Base-by-base conservation (phyloP, 2,329 filamentous ascomycete genomes). In the Cercospora sesami region DNA sequence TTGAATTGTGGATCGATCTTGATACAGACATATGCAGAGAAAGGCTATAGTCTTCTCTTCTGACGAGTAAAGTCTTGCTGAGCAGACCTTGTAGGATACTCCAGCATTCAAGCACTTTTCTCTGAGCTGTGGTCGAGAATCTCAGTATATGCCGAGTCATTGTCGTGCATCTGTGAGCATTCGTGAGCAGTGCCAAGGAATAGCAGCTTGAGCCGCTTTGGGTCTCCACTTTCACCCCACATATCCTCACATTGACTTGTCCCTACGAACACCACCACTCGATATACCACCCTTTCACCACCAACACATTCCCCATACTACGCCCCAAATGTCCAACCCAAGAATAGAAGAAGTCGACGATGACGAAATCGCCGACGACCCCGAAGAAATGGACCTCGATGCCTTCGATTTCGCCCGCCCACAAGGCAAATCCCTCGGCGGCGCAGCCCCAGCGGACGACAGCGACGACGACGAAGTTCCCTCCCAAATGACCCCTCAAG, bases 321-420 rank as follows among this genome's bases (percentile, higher is more conserved):
- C 31, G 39, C 16, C 68, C 76, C 82, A 71, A 73, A 95, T 96
- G 93, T 91, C 92, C 71, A 80, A 95, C 83, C 89, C 94, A 68
- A 90, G 90, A 69, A 90, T 98, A 80, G 95, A 99, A 86, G 95
- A 98, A 81, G 90, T 97, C 71, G 92, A 90, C 68, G 93, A 96
- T 84, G 89, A 86, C 79, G 91, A 91, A 14, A 62, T 71, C 36
- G 80, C 80, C 73, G 81, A 81, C 73, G 94, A 98, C 82, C 93
- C 94, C 63, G 91, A 93, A 71, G 93, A 97, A 81, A 90, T 90
- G 80, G 91, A 95, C 81, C 91, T 89, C 78, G 91, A 95, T 81
- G 92, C 77, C 68, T 82, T 83, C 71, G 86, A 79, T 80, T 86
- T 80, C 71, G 78, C 73, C 55, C 73, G 73, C 36, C 74, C 76